phyloP scores from a whole-genome alignment of 192 early-diverging fungal species.

The Podila minutissima region DNA sequence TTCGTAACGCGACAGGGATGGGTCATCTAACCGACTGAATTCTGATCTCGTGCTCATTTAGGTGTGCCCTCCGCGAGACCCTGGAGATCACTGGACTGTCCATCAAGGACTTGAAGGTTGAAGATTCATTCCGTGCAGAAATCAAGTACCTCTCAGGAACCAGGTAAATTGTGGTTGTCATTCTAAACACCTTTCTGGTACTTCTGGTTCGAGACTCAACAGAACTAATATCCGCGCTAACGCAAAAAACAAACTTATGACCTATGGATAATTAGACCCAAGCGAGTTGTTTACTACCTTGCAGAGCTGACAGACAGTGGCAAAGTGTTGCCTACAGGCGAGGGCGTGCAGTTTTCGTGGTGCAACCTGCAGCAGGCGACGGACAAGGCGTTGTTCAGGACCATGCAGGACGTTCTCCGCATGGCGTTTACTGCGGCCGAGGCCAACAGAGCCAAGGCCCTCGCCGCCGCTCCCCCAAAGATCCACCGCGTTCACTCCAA shows the following conservation, averaged over 20 bases:
- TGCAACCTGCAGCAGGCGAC: conserved; percentile 68
- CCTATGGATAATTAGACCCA: conserved; percentile 60
- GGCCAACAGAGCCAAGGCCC: conserved; percentile 53
- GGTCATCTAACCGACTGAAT: background rate
- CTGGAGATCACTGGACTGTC: conserved; percentile 78
- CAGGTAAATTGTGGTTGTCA: conserved; percentile 48
- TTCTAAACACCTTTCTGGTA: background rate
- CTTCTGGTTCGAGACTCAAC: background rate
- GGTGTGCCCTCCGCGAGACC: conserved; percentile 82
- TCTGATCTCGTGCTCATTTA: conserved; percentile 30
- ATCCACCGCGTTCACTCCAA: conserved; percentile 48
- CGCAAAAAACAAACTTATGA: background rate
- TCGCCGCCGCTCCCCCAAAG: conserved; percentile 51
- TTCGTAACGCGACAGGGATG: background rate
- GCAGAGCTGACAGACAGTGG: conserved; percentile 73
- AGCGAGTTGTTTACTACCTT: conserved; percentile 82
- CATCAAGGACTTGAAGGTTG: conserved; percentile 73
- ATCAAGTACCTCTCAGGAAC: conserved; percentile 85
- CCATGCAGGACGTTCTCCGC: conserved; percentile 87
- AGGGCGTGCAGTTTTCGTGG: conserved; percentile 81
- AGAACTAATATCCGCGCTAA: too few species aligned
- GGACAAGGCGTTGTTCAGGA: conserved; percentile 76
- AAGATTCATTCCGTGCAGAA: conserved; percentile 79
- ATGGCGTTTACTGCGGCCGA: conserved; percentile 74
- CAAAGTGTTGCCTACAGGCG: conserved; percentile 68